phyloP scores from a whole-genome alignment of 2,329 filamentous ascomycete genomes.

The Aspergillus neoniger region DNA sequence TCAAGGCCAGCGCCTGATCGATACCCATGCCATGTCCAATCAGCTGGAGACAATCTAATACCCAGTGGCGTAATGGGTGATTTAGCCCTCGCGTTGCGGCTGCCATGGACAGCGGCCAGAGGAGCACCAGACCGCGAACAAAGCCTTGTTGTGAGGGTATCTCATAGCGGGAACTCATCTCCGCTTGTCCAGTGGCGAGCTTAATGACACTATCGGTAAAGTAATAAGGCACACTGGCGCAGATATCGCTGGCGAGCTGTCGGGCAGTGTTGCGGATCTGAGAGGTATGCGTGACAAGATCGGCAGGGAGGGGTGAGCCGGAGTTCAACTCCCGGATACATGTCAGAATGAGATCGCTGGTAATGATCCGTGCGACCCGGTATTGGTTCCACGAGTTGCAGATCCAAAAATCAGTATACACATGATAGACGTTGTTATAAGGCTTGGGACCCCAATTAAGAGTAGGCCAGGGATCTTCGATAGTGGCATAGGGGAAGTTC shows the following conservation, averaged over 20 bases:
- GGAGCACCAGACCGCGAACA: constrained; percentile 35
- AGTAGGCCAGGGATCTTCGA: constrained; percentile 38
- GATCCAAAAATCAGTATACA: constrained; percentile 57
- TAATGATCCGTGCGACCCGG: constrained; percentile 59
- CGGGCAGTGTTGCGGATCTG: constrained; percentile 30
- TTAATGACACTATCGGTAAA: constrained; percentile 27
- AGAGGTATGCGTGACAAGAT: constrained; percentile 35
- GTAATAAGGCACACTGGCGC: constrained; percentile 39
- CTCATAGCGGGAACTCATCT: background rate
- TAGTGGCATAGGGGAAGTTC: constrained; percentile 31
- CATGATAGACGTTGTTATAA: constrained; percentile 57
- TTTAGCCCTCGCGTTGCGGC: constrained; percentile 33
- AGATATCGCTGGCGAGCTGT: constrained; percentile 39
- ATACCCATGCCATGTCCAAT: constrained; percentile 42
- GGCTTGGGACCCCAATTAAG: constrained; percentile 27
- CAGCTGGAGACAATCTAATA: constrained; percentile 32
- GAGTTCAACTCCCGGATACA: constrained; percentile 30
- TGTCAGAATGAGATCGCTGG: constrained; percentile 51
- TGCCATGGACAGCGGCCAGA: constrained; percentile 43
- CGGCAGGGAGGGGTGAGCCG: constrained; percentile 27
- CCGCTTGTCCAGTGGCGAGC: constrained; percentile 4
- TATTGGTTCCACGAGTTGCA: constrained; percentile 62
- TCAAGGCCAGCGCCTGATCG: constrained; percentile 40
- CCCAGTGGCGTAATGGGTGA: constrained; percentile 35
- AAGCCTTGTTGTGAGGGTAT: constrained; percentile 30